Percentiles rank a stretch among this genome's conserved stretches.
Evolutionary conservation across 1,139 yeast genomes (phyloP).

Genomic region (Blastobotrys niveus): DNA sequence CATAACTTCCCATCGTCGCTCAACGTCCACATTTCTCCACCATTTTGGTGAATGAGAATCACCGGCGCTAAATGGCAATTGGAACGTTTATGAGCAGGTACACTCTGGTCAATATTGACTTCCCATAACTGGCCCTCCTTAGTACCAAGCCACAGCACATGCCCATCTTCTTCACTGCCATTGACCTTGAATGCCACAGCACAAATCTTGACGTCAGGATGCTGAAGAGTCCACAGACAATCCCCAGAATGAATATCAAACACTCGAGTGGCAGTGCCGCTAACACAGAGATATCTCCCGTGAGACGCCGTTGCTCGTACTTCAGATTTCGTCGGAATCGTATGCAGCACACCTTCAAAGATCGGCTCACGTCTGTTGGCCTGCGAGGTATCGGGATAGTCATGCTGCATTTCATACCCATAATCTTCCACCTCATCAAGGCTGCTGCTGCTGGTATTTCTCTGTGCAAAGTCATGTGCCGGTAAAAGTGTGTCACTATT

Average conservation of each 20-base stretch:
- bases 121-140: constrained; percentile 37
- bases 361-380: constrained; percentile 34
- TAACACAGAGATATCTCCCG: constrained; percentile 27
- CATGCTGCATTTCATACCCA: constrained; percentile 4
- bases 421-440: neutral
- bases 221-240: constrained; percentile 26
- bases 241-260: constrained; percentile 28
- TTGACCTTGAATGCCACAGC: constrained; percentile 20
- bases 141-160: constrained; percentile 36
- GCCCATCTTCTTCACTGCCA: constrained; percentile 16
- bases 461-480: neutral
- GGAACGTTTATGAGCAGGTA: constrained; percentile 23
- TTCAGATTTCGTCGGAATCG: constrained; percentile 28
- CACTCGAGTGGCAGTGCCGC: constrained; percentile 25
- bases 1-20: constrained; percentile 39
- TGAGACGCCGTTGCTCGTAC: constrained; percentile 25
- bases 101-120: constrained; percentile 24
- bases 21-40: constrained; percentile 34
- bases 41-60: constrained; percentile 25
- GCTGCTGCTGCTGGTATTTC: constrained; percentile 4
- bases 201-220: constrained; percentile 28
- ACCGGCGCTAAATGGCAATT: constrained; percentile 32
- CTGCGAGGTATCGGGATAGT: constrained; percentile 35
- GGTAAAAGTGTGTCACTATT: constrained; percentile 3
- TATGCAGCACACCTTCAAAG: constrained; percentile 28